These are phyloP conservation scores for Fraxinus angustifolia DNA, from an alignment of 305 asterid genomes.

Conservation along the genomic window DNA sequence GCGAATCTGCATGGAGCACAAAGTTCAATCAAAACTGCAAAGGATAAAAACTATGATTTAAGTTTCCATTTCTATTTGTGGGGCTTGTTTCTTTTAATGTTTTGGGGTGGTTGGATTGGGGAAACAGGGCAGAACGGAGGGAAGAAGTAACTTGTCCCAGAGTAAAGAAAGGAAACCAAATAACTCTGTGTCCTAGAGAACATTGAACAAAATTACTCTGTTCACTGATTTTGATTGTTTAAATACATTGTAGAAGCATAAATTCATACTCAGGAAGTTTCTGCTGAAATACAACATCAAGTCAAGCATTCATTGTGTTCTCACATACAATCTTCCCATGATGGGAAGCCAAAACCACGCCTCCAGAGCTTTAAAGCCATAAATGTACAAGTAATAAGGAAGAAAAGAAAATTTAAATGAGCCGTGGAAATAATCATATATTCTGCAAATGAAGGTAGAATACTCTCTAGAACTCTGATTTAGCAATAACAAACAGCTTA, in stretches of 20 bases:
- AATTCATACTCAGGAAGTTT: conserved; percentile 38
- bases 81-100: neutral
- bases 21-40: neutral
- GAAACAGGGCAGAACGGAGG: neutral
- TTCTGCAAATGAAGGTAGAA: neutral
- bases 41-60: neutral
- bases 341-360: conserved; percentile 47
- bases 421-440: neutral
- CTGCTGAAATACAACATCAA: conserved; percentile 39
- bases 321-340: conserved; percentile 51
- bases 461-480: neutral
- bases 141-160: neutral
- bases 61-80: neutral
- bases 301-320: conserved; percentile 41
- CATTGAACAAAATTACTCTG: neutral
- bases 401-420: neutral
- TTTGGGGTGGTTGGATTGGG: neutral
- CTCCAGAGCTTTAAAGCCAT: conserved; percentile 37
- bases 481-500: neutral
- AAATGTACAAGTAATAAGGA: neutral
- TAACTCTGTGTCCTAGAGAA: neutral
- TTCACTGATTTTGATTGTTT: neutral
- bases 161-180: neutral
- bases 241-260: neutral
- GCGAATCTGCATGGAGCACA: conserved; percentile 31